Conservation (phyloP, 2,329 filamentous ascomycete genomes). For the Neonectria punicea region DNA sequence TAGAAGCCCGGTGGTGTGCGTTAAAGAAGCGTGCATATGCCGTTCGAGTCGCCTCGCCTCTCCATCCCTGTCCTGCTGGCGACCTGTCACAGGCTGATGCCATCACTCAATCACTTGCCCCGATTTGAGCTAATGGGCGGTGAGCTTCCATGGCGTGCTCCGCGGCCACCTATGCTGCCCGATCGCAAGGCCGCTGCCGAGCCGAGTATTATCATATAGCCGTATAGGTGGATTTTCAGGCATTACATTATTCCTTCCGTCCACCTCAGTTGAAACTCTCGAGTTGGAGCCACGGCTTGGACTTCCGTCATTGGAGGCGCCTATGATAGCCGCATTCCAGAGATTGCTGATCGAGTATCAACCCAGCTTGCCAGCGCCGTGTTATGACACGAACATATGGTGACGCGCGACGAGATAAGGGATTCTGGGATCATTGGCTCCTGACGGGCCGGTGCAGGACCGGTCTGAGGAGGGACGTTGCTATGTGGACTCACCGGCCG, state of each 20-base stretch:
- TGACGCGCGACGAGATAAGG: slow-evolving; percentile 34
- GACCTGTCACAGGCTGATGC: slow-evolving; percentile 10
- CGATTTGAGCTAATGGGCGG: slow-evolving; percentile 31
- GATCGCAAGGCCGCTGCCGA: slow-evolving; percentile 5
- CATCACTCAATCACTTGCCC: slow-evolving; percentile 29
- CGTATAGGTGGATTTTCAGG: slow-evolving; percentile 3
- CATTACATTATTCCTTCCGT: neutral
- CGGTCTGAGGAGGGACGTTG: slow-evolving; percentile 29
- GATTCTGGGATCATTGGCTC: slow-evolving; percentile 30
- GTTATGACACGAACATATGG: neutral
- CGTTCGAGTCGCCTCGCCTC: slow-evolving; percentile 5
- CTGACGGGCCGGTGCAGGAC: slow-evolving; percentile 8
- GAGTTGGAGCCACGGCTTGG: slow-evolving; percentile 18
- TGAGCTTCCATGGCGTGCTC: slow-evolving; percentile 25
- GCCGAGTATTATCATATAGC: neutral
- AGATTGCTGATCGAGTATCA: slow-evolving; percentile 19
- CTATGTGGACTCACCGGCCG: slow-evolving; percentile 30
- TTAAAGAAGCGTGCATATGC: slow-evolving; percentile 22
- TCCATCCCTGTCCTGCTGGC: slow-evolving; percentile 16
- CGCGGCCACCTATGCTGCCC: neutral
- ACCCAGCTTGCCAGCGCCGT: neutral
- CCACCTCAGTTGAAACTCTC: neutral
- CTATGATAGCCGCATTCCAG: neutral
- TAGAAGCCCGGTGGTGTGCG: slow-evolving; percentile 33
- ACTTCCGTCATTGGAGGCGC: neutral